Base-by-base conservation (phyloP, 805 yeast species). In the Metschnikowia kunwiensis region DNA sequence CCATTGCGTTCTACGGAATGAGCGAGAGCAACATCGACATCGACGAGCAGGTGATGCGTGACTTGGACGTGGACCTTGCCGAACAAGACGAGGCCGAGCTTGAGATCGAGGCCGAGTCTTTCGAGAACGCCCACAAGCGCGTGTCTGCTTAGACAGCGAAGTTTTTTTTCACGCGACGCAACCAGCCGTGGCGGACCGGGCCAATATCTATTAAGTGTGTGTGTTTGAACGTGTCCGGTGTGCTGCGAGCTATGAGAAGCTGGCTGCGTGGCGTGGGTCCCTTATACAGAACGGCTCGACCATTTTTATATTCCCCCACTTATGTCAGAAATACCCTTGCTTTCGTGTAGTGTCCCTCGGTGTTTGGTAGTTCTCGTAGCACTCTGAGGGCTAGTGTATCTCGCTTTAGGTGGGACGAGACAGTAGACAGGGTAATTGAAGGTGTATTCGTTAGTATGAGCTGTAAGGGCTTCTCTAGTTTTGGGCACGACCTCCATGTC, bases 1-100 rank as follows among this genome's bases (percentile, higher is more conserved):
- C 82, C 49, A 86, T 93, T 55, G 74, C 83, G 32, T 53, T 80
- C 60, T 93, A 91, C 64, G 98, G 98, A 66, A 63, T 85, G 69
- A 72, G 87, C 54, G 97, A 89, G 49, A 72, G 85, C 60, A 75
- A 78, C 57, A 27, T 37, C 30, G 70, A 80, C 60, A 72, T 80
- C 36, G 91, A 82, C 58, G 69, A 71, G 45, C 71, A 72, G 53
- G 80, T 84, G 36, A 75, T 75, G 29, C 68, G 73, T 50, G 79
- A 74, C 43, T 65, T 81, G 54, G 68, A 69, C 42, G 54, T 72
- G 27, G 76, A 76, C 35, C 64, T 75, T 16, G 55, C 50, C 11
- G 65, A 60, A 3, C 54, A 46, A 24, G 58, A 49, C 10, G 55
- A 37, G 28, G 38, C 27, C 7, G 47, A 45, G 31, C 44, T 40